Evolutionary conservation across 1,284 basidiomycete genomes (phyloP), one percentile per base, ranked within the genome.

Genomic region (Pseudozyma sp.): DNA sequence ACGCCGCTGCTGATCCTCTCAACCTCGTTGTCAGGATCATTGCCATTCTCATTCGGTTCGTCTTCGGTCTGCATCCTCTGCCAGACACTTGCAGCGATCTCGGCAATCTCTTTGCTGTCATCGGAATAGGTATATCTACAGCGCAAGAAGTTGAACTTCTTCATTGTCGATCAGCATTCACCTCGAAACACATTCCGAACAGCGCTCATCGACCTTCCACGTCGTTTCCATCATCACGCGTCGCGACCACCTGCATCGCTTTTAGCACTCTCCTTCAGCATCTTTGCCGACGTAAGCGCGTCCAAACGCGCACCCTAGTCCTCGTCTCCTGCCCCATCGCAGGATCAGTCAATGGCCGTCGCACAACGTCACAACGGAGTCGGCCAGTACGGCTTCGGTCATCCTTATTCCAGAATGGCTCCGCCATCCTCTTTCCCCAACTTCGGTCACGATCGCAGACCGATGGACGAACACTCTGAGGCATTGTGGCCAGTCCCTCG

Each of bases 311-410:
- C 50, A 16, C 11, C 12, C 19, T 13, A 52, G 12, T 25, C 36
- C 34, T 16, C 56, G 11, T 34, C 52, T 61, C 63, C 63, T 59
- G 59, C 59, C 9, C 16, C 39, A 31, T 25, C 45, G 65, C 59
- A 68, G 54, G 57, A 64, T 49, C 55, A 70, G 56, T 59, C 62
- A 66, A 74, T 74, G 71, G 71, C 68, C 55, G 71, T 74, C 21
- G 71, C 55, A 56, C 54, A 70, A 39, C 71, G 67, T 51, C 50
- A 69, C 57, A 62, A 74, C 67, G 71, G 66, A 61, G 62, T 70
- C 58, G 67, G 62, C 71, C 67, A 62, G 62, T 56, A 70, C 71
- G 67, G 67, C 67, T 59, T 70, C 56, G 52, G 58, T 63, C 67
- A 74, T 35, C 57, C 59, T 42, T 50, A 53, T 40, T 7, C 38